A percentile compares a stretch with the other conserved stretches of the same genome.
These are phyloP conservation scores for Xanthoconium stramineum DNA, from an alignment of 768 basidiomycete species.

Conservation along the genomic window DNA sequence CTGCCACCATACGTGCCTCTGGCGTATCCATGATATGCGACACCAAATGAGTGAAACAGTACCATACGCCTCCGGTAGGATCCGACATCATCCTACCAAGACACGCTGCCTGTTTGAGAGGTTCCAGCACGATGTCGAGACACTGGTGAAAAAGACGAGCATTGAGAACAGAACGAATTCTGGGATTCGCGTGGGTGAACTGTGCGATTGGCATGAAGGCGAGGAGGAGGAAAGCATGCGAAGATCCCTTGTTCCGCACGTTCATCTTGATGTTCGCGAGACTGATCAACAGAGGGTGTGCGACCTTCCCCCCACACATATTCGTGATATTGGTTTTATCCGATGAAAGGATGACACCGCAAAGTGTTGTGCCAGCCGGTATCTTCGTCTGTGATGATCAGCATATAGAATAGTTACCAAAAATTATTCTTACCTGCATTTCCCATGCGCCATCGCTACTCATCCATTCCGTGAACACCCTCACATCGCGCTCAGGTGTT, in stretches of 20 bases:
- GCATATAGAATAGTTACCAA: background rate
- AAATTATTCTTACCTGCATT: background rate
- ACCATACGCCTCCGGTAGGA: background rate
- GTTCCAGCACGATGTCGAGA: background rate
- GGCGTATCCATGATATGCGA: background rate
- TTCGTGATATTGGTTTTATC: too few relatives aligned
- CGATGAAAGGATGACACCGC: background rate
- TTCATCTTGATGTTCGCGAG: background rate
- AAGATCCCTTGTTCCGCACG: background rate
- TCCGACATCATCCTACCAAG: background rate
- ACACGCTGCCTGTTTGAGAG: background rate
- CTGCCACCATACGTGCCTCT: background rate
- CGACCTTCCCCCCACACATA: too few relatives aligned
- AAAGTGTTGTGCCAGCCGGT: background rate
- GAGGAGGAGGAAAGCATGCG: background rate
- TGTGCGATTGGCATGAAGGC: background rate
- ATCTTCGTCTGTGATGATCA: background rate
- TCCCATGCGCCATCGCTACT: background rate
- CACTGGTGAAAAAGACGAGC: background rate
- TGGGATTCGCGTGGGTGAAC: background rate
- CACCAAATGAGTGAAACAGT: background rate
- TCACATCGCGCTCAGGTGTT: background rate
- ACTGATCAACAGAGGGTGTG: too few relatives aligned
- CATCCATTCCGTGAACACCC: background rate
- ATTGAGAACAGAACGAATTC: background rate